These are phyloP conservation scores for Aspergillus neoniger DNA, from an alignment of 2,329 filamentous ascomycete species.

Conservation along the genomic window DNA sequence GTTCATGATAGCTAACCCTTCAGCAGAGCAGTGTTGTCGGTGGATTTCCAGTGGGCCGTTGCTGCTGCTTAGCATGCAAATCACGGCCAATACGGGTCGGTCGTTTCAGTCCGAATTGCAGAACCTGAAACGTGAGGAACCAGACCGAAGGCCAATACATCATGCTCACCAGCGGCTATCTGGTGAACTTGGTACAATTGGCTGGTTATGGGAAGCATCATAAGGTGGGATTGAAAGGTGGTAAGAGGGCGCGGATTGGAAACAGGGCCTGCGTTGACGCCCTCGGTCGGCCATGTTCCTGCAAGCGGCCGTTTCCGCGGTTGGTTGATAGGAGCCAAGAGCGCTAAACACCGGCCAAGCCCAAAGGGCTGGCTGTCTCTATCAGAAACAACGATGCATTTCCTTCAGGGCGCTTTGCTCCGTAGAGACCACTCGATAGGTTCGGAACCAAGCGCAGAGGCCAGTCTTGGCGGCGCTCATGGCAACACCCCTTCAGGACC, in stretches of 20 bases:
- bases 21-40: conserved; percentile 1
- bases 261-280: background rate
- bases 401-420: background rate
- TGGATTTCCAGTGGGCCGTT: conserved; percentile 9
- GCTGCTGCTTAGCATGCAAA: conserved; percentile 1
- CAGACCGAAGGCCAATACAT: background rate
- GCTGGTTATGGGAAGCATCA: background rate
- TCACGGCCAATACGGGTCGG: conserved; percentile 14
- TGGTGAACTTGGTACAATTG: conserved; percentile 68
- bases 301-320: conserved; percentile 8
- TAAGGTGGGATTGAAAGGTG: background rate
- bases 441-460: conserved; percentile 10
- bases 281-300: conserved; percentile 5
- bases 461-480: conserved; percentile 18
- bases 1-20: background rate
- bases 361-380: conserved; percentile 5
- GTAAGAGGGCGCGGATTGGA: background rate
- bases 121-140: conserved; percentile 15
- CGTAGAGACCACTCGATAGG: conserved; percentile 2
- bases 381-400: conserved; percentile 10
- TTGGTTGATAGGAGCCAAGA: conserved; percentile 4
- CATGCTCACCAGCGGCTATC: conserved; percentile 33
- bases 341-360: conserved; percentile 9
- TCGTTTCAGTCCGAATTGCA: conserved; percentile 9
- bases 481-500: conserved; percentile 13